A percentile compares a stretch with the other conserved stretches of the same genome.
phyloP scores from a whole-genome alignment of 352 stramenopile genomes.

The Globisporangium orthogonon region DNA sequence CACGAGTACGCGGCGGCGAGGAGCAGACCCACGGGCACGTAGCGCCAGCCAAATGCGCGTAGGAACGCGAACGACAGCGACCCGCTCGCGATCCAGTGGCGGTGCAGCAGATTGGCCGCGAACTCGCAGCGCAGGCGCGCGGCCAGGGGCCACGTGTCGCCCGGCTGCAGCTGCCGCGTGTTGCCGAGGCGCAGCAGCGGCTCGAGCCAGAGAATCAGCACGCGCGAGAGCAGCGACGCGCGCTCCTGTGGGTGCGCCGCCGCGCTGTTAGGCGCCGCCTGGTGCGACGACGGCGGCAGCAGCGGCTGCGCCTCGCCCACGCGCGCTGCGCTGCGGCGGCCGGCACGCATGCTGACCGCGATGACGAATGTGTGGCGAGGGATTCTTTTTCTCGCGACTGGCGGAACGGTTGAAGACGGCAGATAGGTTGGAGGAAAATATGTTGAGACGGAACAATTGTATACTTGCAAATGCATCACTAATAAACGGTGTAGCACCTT shows the following conservation, averaged over 20 bases:
- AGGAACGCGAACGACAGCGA: constrained; percentile 51
- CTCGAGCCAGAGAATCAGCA: constrained; percentile 45
- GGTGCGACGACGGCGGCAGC: constrained; percentile 4
- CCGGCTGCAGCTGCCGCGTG: constrained; percentile 19
- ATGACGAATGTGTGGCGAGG: background rate
- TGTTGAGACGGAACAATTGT: no score
- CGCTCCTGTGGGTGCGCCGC: constrained; percentile 20
- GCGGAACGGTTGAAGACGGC: background rate
- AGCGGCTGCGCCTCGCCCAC: constrained; percentile 22
- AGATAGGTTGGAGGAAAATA: no score
- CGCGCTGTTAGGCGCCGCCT: no score
- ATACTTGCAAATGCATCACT: no score
- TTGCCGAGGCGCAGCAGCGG: constrained; percentile 34
- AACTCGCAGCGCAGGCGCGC: constrained; percentile 30
- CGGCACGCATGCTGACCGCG: background rate
- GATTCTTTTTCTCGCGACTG: background rate
- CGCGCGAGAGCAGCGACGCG: constrained; percentile 30
- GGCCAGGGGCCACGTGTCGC: constrained; percentile 59
- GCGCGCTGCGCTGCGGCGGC: background rate
- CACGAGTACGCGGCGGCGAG: constrained; percentile 37
- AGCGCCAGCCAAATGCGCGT: constrained; percentile 39
- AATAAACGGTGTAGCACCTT: no score
- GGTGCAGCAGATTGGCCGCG: constrained; percentile 41
- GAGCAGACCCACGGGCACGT: constrained; percentile 34
- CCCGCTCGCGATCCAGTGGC: constrained; percentile 46